Conservation (phyloP, 2,329 filamentous ascomycete genomes). For the Ustulina deusta region DNA sequence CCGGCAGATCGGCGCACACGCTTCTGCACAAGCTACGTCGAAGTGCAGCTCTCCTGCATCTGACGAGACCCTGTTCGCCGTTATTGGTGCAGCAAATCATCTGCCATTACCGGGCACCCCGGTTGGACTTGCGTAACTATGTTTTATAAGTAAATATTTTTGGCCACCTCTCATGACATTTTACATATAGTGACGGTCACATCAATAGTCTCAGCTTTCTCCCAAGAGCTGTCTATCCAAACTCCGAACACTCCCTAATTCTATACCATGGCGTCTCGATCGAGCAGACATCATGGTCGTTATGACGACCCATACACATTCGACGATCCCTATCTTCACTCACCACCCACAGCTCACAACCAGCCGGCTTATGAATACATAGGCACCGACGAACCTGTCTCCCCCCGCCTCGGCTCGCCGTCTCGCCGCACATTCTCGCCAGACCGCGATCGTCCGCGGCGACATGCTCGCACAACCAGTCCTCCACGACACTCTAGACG, state of each 20-base stretch:
- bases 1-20: conserved; percentile 24
- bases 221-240: background rate
- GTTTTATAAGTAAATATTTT: conserved; percentile 35
- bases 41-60: conserved; percentile 37
- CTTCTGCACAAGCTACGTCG: conserved; percentile 39
- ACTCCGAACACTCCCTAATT: background rate
- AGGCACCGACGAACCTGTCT: conserved; percentile 47
- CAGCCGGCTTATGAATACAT: conserved; percentile 47
- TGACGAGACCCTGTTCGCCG: conserved; percentile 33
- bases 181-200: conserved; percentile 14
- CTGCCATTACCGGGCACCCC: conserved; percentile 20
- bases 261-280: conserved; percentile 45
- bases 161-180: conserved; percentile 17
- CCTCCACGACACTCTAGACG: conserved; percentile 45
- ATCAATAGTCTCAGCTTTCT: conserved; percentile 1
- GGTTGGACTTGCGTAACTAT: conserved; percentile 12
- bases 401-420: conserved; percentile 26
- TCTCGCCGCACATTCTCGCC: conserved; percentile 39
- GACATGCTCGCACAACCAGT: conserved; percentile 44
- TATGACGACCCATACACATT: conserved; percentile 49
- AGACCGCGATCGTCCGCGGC: conserved; percentile 34
- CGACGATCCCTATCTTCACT: conserved; percentile 48
- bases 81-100: conserved; percentile 14
- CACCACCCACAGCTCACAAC: conserved; percentile 36
- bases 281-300: conserved; percentile 42